These are phyloP conservation scores for Hypoxylon sp. DNA, from an alignment of 2,329 filamentous ascomycete genomes.

Conservation along the genomic window DNA sequence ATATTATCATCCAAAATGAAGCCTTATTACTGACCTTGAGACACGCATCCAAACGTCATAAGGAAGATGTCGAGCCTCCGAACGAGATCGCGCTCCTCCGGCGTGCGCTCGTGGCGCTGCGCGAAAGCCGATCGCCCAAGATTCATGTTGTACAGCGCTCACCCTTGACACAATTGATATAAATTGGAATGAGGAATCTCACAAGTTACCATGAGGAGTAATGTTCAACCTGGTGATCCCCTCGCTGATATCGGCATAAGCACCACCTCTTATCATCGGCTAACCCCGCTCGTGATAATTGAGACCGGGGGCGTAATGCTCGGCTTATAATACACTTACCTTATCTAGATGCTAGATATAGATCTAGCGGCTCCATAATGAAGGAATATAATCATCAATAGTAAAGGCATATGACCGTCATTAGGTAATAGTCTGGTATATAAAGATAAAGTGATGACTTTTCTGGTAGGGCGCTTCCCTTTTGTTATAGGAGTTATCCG, in stretches of 20 bases:
- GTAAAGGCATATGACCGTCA: not conserved
- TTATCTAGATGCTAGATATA: conserved; percentile 15
- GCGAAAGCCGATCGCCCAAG: conserved; percentile 43
- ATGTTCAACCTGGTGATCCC: conserved; percentile 25
- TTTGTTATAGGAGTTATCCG: conserved; percentile 5
- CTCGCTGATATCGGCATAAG: conserved; percentile 30
- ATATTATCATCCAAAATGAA: not conserved
- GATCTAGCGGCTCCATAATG: not conserved
- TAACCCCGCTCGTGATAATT: conserved; percentile 38
- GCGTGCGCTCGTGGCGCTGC: conserved; percentile 50
- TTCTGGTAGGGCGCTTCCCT: not conserved
- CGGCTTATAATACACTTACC: conserved; percentile 4
- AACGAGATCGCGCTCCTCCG: conserved; percentile 54
- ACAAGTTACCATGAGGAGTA: not conserved
- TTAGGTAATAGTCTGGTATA: not conserved
- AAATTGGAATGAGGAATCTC: not conserved
- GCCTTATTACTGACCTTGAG: conserved; percentile 49
- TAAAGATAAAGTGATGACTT: not conserved
- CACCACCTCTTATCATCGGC: conserved; percentile 38
- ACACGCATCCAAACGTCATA: conserved; percentile 56
- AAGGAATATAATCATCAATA: not conserved
- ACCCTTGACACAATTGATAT: not conserved
- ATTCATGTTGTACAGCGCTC: conserved; percentile 31
- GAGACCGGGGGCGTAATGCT: conserved; percentile 21
- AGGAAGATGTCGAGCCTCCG: conserved; percentile 55